Evolutionary conservation across 1,284 basidiomycete species (phyloP), one percentile per base, ranked within the genome.

Genomic region (Trichosporon inkin): DNA sequence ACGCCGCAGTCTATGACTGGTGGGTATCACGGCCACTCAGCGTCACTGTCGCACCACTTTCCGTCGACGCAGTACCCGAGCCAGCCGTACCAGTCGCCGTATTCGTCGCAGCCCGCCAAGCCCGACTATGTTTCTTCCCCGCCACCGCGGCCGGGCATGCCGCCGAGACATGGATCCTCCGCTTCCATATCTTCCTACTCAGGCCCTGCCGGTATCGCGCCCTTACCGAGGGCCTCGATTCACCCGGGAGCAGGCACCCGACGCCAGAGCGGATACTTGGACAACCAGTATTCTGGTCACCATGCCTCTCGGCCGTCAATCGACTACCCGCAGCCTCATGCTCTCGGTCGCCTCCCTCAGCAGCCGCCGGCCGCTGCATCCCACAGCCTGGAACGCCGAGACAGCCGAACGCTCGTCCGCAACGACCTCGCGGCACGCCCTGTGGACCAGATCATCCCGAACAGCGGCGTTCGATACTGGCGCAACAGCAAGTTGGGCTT

Each of bases 321-420:
- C 62, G 90, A 91, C 73, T 94, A 94, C 67, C 92, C 90, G 1
- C 85, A 74, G 86, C 67, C 83, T 85, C 52, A 84, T 81, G 56
- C 71, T 55, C 64, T 79, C 10, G 66, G 83, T 49, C 82, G 85
- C 10, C 80, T 88, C 7, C 81, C 88, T 36, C 84, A 89, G 19
- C 88, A 87, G 0, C 90, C 92, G 6, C 89, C 90, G 1, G 83
- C 82, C 0, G 88, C 84, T 2, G 88, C 88, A 0, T 79, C 87
- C 1, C 83, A 86, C 35, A 78, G 81, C 0, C 79, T 85, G 55
- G 88, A 89, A 68, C 81, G 87, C 49, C 86, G 87, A 67, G 88
- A 89, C 71, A 82, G 82, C 52, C 81, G 89, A 28, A 84, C 87
- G 14, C 41, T 62, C 16, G 66, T 71, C 0, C 67, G 72, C 51